Percentiles rank a stretch among this genome's conserved stretches.
phyloP scores from a whole-genome alignment of 1,284 basidiomycete genomes.

The Omphalotus olearius region DNA sequence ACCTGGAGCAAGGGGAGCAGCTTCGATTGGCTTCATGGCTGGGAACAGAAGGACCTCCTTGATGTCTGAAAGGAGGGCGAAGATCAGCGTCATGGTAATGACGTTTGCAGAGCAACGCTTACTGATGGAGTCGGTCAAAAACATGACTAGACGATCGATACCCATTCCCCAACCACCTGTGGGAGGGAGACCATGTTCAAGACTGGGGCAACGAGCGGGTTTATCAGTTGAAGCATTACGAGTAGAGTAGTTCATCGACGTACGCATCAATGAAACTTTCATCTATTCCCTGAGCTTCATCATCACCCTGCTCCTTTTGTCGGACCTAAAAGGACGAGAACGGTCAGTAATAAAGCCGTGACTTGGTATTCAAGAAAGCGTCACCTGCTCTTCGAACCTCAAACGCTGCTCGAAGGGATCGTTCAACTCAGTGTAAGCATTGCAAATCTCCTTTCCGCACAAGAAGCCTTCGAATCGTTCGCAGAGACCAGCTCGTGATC shows the following conservation, averaged over 20 bases:
- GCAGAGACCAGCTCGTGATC: slow-evolving; percentile 89
- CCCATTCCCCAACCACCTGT: slow-evolving; percentile 97
- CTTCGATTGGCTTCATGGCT: slow-evolving; percentile 82
- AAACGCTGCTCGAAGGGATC: slow-evolving; percentile 96
- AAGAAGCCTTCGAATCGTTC: slow-evolving; percentile 99
- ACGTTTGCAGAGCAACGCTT: slow-evolving; percentile 25
- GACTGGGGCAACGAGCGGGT: slow-evolving; percentile 38
- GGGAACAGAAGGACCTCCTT: slow-evolving; percentile 90
- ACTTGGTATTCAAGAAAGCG: slow-evolving; percentile 10
- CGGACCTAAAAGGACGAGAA: slow-evolving; percentile 41
- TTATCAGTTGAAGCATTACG: slow-evolving; percentile 5
- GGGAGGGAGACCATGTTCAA: slow-evolving; percentile 96
- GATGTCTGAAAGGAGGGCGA: slow-evolving; percentile 53
- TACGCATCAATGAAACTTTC: slow-evolving; percentile 92
- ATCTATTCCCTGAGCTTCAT: slow-evolving; percentile 97
- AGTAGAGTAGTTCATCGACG: slow-evolving; percentile 26
- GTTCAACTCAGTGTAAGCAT: slow-evolving; percentile 98
- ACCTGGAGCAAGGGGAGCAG: slow-evolving; percentile 21
- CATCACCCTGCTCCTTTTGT: slow-evolving; percentile 97
- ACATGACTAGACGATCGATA: slow-evolving; percentile 94
- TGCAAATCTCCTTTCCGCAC: slow-evolving; percentile 98
- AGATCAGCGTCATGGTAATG: slow-evolving; percentile 5
- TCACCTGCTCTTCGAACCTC: slow-evolving; percentile 91
- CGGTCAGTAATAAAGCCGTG: background rate
- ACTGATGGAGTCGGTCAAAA: slow-evolving; percentile 91